phyloP scores from a whole-genome alignment of 495 filamentous ascomycete genomes.

The Geopyxis carbonaria region DNA sequence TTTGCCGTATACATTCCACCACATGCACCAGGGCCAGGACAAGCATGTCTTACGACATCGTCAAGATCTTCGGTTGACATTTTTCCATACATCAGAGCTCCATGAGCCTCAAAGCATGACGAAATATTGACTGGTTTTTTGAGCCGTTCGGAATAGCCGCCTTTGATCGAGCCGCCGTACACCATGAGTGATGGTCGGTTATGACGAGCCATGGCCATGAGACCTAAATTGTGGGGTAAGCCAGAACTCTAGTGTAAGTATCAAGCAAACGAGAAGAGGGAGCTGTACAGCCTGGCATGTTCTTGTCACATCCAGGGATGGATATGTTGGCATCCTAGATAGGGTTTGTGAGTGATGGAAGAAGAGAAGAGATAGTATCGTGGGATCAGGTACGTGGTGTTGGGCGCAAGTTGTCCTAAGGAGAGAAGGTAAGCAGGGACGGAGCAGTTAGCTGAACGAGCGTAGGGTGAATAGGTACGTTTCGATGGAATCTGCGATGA shows the following conservation, averaged over 20 bases:
- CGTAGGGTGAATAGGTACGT: conserved; percentile 74
- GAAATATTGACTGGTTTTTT: conserved; percentile 74
- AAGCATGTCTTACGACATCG: conserved; percentile 71
- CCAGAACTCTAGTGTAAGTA: not conserved
- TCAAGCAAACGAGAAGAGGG: conserved; percentile 5
- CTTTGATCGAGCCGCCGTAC: conserved; percentile 81
- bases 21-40: conserved; percentile 84
- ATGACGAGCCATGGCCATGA: conserved; percentile 76
- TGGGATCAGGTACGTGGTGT: conserved; percentile 23
- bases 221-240: conserved; percentile 13
- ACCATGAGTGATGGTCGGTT: conserved; percentile 75
- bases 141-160: conserved; percentile 64
- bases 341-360: conserved; percentile 20
- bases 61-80: conserved; percentile 56
- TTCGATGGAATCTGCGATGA: conserved; percentile 92
- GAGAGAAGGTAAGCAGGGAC: not conserved
- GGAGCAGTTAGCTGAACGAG: too few species aligned
- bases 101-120: conserved; percentile 77
- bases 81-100: conserved; percentile 66
- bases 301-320: conserved; percentile 95
- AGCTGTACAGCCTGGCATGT: conserved; percentile 63
- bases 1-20: conserved; percentile 97
- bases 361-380: conserved; percentile 6
- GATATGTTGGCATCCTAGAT: conserved; percentile 75
- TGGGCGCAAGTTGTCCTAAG: conserved; percentile 26